Evolutionary conservation across 2,329 filamentous ascomycete species (phyloP).

Genomic region (Chaetomium strumarium): DNA sequence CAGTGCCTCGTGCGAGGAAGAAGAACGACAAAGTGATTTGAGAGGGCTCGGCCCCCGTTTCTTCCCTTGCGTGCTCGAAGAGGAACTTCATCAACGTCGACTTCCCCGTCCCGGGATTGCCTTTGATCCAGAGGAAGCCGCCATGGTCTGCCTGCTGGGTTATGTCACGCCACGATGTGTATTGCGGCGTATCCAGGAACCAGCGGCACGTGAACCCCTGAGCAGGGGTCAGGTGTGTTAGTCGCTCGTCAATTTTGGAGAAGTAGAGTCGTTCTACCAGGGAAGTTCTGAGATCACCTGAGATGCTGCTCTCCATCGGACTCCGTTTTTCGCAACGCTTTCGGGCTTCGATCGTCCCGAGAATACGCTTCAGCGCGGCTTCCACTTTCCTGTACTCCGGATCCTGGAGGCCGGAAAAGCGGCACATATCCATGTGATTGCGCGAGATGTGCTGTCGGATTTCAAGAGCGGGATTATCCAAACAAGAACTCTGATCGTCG

Average conservation of each 20-base stretch:
- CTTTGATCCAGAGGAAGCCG: not conserved
- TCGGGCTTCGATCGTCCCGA: not conserved
- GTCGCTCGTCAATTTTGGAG: not conserved
- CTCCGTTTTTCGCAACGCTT: too few relatives aligned
- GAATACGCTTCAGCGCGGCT: slow-evolving; percentile 24
- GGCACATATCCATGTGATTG: slow-evolving; percentile 33
- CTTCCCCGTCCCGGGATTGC: not conserved
- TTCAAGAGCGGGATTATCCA: slow-evolving; percentile 28
- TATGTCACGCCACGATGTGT: not conserved
- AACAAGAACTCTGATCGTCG: slow-evolving; percentile 32
- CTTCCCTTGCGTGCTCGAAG: not conserved
- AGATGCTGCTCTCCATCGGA: too few relatives aligned
- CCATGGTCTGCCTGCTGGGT: not conserved
- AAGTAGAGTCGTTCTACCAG: not conserved
- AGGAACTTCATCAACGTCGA: not conserved
- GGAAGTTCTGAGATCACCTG: not conserved
- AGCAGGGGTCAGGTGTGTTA: not conserved
- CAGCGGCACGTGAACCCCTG: not conserved
- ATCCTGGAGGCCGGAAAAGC: slow-evolving; percentile 27
- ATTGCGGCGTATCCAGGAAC: not conserved
- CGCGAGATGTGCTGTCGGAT: slow-evolving; percentile 29
- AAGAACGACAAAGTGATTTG: slow-evolving; percentile 33
- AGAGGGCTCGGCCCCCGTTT: not conserved
- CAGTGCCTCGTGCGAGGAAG: slow-evolving; percentile 41
- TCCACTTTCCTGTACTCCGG: slow-evolving; percentile 29